Conservation (phyloP, 192 early-diverging fungal genomes). For the Radiomyces spectabilis region DNA sequence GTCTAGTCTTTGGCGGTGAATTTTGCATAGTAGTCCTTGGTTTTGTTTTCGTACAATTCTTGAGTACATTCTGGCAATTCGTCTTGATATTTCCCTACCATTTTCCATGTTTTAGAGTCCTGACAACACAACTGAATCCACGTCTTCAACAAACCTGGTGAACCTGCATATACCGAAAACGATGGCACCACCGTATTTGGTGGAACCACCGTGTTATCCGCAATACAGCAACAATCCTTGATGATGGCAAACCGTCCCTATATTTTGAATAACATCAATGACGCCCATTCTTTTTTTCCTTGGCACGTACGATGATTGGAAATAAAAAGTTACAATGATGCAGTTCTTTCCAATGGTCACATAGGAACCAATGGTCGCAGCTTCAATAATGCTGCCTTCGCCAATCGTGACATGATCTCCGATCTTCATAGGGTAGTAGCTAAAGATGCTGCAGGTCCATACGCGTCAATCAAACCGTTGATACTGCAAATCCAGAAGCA, state of each 20-base stretch:
- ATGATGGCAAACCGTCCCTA: conserved; percentile 90
- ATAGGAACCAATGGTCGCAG: conserved; percentile 83
- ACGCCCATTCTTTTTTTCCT: background rate
- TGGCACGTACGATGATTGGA: background rate
- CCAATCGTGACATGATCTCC: conserved; percentile 90
- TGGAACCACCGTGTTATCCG: conserved; percentile 86
- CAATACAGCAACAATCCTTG: conserved; percentile 87
- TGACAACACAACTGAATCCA: background rate
- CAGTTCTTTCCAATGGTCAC: conserved; percentile 92
- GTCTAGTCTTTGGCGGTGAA: conserved; percentile 47
- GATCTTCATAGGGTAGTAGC: conserved; percentile 96
- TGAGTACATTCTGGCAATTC: conserved; percentile 85
- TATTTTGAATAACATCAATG: conserved; percentile 18
- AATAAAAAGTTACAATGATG: conserved; percentile 70
- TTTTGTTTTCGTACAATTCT: conserved; percentile 67
- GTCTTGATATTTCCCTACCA: conserved; percentile 53
- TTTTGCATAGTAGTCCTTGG: conserved; percentile 73
- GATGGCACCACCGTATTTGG: conserved; percentile 88
- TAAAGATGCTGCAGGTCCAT: conserved; percentile 73
- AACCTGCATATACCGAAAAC: conserved; percentile 84
- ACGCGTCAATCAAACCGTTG: too few species aligned
- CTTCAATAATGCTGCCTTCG: conserved; percentile 82
- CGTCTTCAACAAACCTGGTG: conserved; percentile 48
- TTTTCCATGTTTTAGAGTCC: too few species aligned
- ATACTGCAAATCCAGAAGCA: too few species aligned